Evolutionary conservation across 2,329 filamentous ascomycete genomes (phyloP).

Genomic region (Ilyonectria sp.): DNA sequence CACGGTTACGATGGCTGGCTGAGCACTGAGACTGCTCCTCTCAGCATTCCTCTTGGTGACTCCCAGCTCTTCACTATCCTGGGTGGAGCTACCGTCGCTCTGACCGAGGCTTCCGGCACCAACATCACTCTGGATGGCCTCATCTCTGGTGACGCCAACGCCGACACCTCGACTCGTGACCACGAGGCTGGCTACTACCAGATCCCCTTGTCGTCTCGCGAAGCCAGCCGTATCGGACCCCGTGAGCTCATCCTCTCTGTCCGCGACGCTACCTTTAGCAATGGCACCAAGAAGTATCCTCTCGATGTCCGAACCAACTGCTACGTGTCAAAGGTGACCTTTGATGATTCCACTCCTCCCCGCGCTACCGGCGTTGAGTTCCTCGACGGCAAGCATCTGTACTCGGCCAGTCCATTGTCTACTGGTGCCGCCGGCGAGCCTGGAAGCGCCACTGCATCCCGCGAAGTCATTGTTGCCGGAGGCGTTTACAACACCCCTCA

Average conservation of each 20-base stretch:
- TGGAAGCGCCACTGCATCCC: conserved; percentile 56
- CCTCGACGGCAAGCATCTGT: conserved; percentile 62
- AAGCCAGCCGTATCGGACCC: conserved; percentile 60
- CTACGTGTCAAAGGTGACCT: conserved; percentile 61
- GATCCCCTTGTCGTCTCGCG: conserved; percentile 63
- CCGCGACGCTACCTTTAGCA: conserved; percentile 46
- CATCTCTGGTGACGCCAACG: conserved; percentile 66
- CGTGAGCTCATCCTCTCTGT: conserved; percentile 64
- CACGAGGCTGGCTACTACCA: conserved; percentile 57
- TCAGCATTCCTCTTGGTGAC: conserved; percentile 67
- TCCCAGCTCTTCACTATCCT: conserved; percentile 63
- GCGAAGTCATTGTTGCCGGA: conserved; percentile 66
- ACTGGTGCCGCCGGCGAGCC: conserved; percentile 48
- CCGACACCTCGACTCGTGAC: conserved; percentile 61
- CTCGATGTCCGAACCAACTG: conserved; percentile 68
- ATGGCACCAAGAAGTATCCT: conserved; percentile 68
- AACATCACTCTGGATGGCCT: conserved; percentile 55
- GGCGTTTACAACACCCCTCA: conserved; percentile 70
- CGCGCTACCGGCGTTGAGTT: conserved; percentile 65
- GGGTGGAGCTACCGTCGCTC: conserved; percentile 42
- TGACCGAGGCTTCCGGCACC: conserved; percentile 49
- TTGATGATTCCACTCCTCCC: conserved; percentile 57
- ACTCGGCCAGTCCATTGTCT: conserved; percentile 60
- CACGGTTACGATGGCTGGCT: conserved; percentile 74
- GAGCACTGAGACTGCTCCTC: conserved; percentile 63